A percentile compares a stretch with the other conserved stretches of the same genome.
phyloP scores from a whole-genome alignment of 306 rosid genomes.

The cucumber (Cucumis sativus) region Cucumber_9930_V3 NC_026661.2:12281501-12282000 shows the following conservation, averaged over 20 bases:
- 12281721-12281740: background rate
- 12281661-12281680: background rate
- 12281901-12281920: background rate
- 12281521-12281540: background rate
- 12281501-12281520: background rate
- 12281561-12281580: background rate
- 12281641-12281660: background rate
- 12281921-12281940: background rate
- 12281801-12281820: background rate
- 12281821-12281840: background rate
- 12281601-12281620: background rate
- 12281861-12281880: background rate
- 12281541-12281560: background rate
- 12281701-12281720: background rate
- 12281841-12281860: background rate
- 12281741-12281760: background rate
- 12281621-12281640: background rate
- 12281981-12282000: constrained; percentile 35
- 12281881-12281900: background rate
- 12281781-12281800: background rate
- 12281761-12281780: background rate
- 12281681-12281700: background rate
- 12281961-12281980: background rate
- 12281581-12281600: background rate
- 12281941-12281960: background rate